A percentile compares a stretch with the other conserved stretches of the same genome.
Conservation (phyloP, 1,139 yeast genomes). For the Martiniozyma asiatica region DNA sequence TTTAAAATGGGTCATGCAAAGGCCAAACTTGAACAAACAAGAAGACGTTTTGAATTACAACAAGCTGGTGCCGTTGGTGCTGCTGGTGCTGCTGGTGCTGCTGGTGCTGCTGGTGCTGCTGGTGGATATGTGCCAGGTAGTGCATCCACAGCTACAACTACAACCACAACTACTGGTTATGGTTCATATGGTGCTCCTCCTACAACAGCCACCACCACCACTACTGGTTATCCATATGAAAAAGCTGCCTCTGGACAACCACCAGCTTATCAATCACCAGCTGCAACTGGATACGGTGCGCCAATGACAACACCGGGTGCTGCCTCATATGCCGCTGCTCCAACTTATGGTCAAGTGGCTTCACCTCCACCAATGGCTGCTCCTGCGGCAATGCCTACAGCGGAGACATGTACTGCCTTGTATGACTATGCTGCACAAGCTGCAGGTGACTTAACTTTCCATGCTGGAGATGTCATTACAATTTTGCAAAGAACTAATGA, state of each 20-base stretch:
- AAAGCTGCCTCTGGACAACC: constrained; percentile 7
- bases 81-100: constrained; percentile 23
- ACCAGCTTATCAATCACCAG: constrained; percentile 2
- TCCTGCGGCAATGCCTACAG: constrained; percentile 29
- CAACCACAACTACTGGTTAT: constrained; percentile 6
- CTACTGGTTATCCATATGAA: constrained; percentile 2
- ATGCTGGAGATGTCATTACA: constrained; percentile 81
- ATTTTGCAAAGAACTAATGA: constrained; percentile 73
- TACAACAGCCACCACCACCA: constrained; percentile 11
- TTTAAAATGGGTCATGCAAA: constrained; percentile 85
- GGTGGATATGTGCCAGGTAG: constrained; percentile 18
- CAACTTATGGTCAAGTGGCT: constrained; percentile 6
- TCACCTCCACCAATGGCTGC: constrained; percentile 19
- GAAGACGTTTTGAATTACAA: constrained; percentile 52
- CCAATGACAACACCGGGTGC: neutral
- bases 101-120: constrained; percentile 16
- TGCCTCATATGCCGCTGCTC: neutral
- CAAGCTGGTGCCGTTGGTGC: constrained; percentile 25
- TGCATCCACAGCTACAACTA: constrained; percentile 20
- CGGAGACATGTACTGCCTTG: constrained; percentile 58
- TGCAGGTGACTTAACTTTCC: constrained; percentile 76
- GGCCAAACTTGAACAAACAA: constrained; percentile 69
- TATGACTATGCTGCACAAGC: constrained; percentile 79
- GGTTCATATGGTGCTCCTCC: constrained; percentile 10
- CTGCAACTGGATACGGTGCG: neutral